Evolutionary conservation across 306 rosid genomes (phyloP).

Genomic region (Biancaea sappan): DNA sequence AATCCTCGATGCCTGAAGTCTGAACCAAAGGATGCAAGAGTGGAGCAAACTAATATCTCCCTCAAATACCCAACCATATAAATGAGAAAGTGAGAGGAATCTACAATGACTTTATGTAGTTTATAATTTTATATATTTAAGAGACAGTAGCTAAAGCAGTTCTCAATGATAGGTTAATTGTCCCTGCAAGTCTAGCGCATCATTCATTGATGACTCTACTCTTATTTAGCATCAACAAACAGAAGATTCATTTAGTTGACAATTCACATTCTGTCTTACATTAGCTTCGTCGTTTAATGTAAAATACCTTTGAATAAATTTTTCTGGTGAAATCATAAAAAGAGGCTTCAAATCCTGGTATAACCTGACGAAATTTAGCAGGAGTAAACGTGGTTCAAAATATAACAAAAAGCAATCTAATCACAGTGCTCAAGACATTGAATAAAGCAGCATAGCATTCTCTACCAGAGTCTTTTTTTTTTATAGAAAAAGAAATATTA

Average conservation of each 20-base stretch:
- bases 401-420: neutral
- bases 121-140: constrained; percentile 8
- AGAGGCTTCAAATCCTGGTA: neutral
- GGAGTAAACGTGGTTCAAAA: neutral
- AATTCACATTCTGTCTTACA: constrained; percentile 5
- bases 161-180: constrained; percentile 1
- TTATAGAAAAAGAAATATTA: too few species aligned
- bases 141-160: neutral
- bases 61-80: neutral
- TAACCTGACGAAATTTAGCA: neutral
- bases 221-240: constrained; percentile 18
- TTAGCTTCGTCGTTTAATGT: neutral
- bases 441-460: neutral
- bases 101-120: neutral
- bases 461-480: neutral
- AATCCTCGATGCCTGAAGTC: neutral
- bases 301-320: neutral
- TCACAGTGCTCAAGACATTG: neutral
- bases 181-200: constrained; percentile 12
- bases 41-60: neutral
- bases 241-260: constrained; percentile 4
- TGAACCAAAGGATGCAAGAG: neutral
- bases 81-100: constrained; percentile 19
- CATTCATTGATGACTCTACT: neutral
- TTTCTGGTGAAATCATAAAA: neutral